Base-by-base conservation (phyloP, 176 grass and related monocot species). In the Otatea glauca region DNA sequence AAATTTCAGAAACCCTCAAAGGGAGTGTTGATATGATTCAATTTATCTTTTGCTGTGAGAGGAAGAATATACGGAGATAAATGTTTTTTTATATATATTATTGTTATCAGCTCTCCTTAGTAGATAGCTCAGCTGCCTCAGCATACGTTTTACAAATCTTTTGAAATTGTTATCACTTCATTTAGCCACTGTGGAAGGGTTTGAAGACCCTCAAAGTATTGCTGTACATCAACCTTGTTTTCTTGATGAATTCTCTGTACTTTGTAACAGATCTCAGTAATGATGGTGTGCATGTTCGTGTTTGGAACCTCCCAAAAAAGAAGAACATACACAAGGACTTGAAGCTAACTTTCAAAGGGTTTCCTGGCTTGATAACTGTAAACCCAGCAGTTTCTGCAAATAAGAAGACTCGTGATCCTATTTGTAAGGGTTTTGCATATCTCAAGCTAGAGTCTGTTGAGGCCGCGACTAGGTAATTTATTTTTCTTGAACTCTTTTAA, bases 301-400 rank as follows among this genome's bases (percentile, higher is more conserved):
- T 98, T 64, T 89, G 82, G 82, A 97, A 92, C 70, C 92, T 97
- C 24, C 94, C 94, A 42, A 97, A 76, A 87, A n/a, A n/a, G n/a
- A 98, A 98, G 74, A 98, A 98, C 82, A 98, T 98, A 91, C 89
- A 94, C 21, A 98, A 92, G 86, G 95, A 98, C 34, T 81, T 93
- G 61, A 86, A 88, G 23, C 83, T 80, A n/a, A 92, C 92, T 90
- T 98, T 98, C 65, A 93, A 90, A 87, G 92, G 92, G 24, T 98
- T 95, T 63, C 89, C 79, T 88, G 87, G 92, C 9, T 77, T 98
- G 74, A 74, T n/a, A n/a, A n/a, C n/a, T n/a, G n/a, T 95, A 77
- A 86, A 80, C 20, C 89, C 95, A 88, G 92, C 56, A 72, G 87
- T 92, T 77, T 88, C 73, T 51, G 95, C 82, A 74, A 98, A 88